phyloP scores from a whole-genome alignment of 768 basidiomycete genomes.

The Mycena epipterygia region DNA sequence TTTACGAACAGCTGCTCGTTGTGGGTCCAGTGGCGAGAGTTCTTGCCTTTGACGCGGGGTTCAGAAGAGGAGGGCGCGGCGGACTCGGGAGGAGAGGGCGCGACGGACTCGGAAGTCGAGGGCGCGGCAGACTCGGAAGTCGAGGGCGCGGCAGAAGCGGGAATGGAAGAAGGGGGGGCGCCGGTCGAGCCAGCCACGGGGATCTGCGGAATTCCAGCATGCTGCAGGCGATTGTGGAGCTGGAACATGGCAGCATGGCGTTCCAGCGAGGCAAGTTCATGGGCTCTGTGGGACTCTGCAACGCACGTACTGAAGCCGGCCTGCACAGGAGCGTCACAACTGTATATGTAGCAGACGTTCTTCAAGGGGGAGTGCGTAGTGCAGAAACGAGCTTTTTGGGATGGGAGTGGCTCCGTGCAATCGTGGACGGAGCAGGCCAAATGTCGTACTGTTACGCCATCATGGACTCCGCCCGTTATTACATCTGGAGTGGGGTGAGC shows the following conservation, averaged over 20 bases:
- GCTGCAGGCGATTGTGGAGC: neutral
- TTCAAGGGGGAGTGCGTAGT: neutral
- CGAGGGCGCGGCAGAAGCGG: neutral
- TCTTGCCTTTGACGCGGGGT: conserved; percentile 23
- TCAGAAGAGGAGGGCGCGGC: no score
- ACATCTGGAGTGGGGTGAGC: neutral
- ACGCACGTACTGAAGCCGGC: conserved; percentile 1
- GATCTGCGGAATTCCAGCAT: neutral
- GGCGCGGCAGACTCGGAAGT: no score
- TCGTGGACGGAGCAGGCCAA: conserved; percentile 2
- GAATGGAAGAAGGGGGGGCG: neutral
- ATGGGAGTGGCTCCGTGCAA: conserved; percentile 11
- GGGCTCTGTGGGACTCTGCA: neutral
- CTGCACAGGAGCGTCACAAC: neutral
- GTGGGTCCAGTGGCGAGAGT: conserved; percentile 33
- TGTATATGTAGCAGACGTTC: neutral
- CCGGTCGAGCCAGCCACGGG: neutral
- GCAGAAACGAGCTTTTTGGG: conserved; percentile 13
- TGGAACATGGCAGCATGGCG: conserved; percentile 16
- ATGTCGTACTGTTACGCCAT: conserved; percentile 5
- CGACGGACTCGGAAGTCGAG: neutral
- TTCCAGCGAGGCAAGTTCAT: neutral
- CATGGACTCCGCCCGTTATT: conserved; percentile 22
- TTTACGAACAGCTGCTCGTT: conserved; percentile 42
- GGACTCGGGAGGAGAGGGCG: neutral